A percentile compares a stretch with the other conserved stretches of the same genome.
Evolutionary conservation across 768 basidiomycete species (phyloP).

Genomic region (Hericium rajendrae): DNA sequence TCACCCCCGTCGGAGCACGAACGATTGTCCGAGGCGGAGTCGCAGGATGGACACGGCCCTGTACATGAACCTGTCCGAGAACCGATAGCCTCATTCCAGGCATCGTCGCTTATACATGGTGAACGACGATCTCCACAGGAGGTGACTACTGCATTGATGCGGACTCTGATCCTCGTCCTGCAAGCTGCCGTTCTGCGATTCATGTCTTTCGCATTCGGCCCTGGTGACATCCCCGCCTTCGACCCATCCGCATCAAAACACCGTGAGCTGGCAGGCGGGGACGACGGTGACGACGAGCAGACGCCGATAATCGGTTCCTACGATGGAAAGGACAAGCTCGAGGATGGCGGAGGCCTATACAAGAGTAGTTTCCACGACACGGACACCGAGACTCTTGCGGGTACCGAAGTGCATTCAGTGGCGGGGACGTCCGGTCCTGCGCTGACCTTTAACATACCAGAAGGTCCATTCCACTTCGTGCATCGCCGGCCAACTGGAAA

Average conservation of each 20-base stretch:
- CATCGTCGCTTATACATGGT: too few relatives aligned
- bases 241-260: not conserved
- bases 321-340: not conserved
- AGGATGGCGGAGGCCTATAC: not conserved
- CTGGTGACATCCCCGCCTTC: not conserved
- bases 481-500: not conserved
- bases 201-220: not conserved
- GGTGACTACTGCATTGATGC: not conserved
- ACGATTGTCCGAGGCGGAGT: not conserved
- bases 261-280: too few relatives aligned
- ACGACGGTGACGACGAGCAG: not conserved
- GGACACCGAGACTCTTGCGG: not conserved
- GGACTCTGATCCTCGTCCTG: not conserved
- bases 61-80: too few relatives aligned
- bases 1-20: not conserved
- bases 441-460: slow-evolving; percentile 5
- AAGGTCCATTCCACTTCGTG: slow-evolving; percentile 9
- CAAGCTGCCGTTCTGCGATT: not conserved
- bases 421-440: not conserved
- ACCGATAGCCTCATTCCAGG: not conserved
- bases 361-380: not conserved
- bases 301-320: not conserved
- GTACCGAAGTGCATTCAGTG: not conserved
- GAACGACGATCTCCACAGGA: not conserved
- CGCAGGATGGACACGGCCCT: not conserved